phyloP scores from a whole-genome alignment of 2,329 filamentous ascomycete genomes.

The Dactylellina drechsleri region DNA sequence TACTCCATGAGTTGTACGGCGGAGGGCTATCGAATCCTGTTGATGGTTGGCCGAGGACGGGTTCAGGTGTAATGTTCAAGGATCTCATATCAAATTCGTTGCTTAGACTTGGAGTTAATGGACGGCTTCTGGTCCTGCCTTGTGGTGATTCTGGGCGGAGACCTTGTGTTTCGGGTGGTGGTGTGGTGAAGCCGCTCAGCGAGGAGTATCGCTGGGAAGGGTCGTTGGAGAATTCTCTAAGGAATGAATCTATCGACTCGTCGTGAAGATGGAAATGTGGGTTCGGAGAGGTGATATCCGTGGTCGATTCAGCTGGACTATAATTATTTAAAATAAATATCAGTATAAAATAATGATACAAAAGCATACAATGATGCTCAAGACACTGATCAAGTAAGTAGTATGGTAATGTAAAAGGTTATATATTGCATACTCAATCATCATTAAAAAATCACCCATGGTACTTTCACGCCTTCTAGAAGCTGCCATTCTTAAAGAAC shows the following conservation, averaged over 20 bases:
- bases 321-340: not conserved
- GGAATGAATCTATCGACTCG: slow-evolving; percentile 39
- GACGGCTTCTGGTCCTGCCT: slow-evolving; percentile 29
- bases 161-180: slow-evolving; percentile 35
- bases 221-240: slow-evolving; percentile 40
- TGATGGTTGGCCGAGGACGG: slow-evolving; percentile 24
- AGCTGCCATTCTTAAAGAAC: slow-evolving; percentile 39
- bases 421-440: slow-evolving; percentile 41
- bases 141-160: slow-evolving; percentile 40
- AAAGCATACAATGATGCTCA: no score
- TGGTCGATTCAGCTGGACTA: slow-evolving; percentile 22
- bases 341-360: not conserved
- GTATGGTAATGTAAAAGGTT: not conserved
- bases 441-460: slow-evolving; percentile 36
- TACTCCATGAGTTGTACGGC: slow-evolving; percentile 45
- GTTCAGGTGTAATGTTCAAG: slow-evolving; percentile 44
- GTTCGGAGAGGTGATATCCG: slow-evolving; percentile 18
- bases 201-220: slow-evolving; percentile 16
- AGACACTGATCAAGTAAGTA: no score
- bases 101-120: slow-evolving; percentile 37
- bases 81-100: slow-evolving; percentile 39
- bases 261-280: slow-evolving; percentile 42
- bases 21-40: slow-evolving; percentile 45
- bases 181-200: not conserved
- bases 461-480: slow-evolving; percentile 44